Conservation (phyloP, 441 rosid species). For the Gossypium laxum region DNA sequence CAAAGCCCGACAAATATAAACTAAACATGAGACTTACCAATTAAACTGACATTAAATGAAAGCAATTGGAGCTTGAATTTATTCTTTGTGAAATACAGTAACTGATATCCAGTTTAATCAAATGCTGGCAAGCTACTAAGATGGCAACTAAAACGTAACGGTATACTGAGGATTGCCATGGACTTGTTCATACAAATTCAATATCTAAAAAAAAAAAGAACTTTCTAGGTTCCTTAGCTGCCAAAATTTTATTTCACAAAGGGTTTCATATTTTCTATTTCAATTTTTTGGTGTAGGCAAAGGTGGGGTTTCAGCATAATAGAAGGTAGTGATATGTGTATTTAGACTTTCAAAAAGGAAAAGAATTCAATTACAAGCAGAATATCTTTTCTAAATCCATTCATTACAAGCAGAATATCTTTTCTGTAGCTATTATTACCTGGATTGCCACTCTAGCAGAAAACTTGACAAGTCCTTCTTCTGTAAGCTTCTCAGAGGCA, state of each 20-base stretch:
- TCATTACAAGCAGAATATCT: not conserved
- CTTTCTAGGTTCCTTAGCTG: not conserved
- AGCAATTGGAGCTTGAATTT: not conserved
- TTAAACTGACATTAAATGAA: not conserved
- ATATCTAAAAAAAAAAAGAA: not conserved
- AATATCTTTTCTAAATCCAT: conserved; percentile 5
- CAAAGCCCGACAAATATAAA: conserved; percentile 5
- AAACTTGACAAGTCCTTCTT: conserved; percentile 56
- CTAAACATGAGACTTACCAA: not conserved
- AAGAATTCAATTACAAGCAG: not conserved
- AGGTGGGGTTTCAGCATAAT: not conserved
- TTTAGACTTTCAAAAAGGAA: conserved; percentile 1
- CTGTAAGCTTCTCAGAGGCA: conserved; percentile 72
- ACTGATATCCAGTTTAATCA: not conserved
- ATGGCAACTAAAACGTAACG: not conserved
- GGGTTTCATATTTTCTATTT: not conserved
- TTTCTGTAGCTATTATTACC: conserved; percentile 31
- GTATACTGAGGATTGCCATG: not conserved
- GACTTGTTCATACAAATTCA: not conserved
- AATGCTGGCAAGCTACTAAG: not conserved
- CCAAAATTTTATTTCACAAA: not conserved
- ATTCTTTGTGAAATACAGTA: conserved; percentile 2
- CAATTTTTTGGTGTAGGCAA: not conserved
- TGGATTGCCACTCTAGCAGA: conserved; percentile 77
- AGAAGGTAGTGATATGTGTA: not conserved